Evolutionary conservation across 768 basidiomycete species (phyloP), one percentile per base, ranked within the genome.

Genomic region (Suillus spraguei): DNA sequence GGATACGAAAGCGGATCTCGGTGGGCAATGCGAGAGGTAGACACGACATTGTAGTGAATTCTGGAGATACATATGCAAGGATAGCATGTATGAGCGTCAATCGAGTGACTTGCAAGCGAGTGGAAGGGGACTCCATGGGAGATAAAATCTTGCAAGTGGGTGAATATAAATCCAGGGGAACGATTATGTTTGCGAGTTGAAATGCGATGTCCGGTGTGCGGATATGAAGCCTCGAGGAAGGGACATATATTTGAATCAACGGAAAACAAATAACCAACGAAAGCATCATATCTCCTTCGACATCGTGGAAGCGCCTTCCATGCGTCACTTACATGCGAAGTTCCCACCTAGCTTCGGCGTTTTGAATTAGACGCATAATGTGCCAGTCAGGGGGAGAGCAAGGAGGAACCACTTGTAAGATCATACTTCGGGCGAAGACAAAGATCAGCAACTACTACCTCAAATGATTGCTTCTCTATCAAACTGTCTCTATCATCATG

Each of bases 1-100:
- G 84, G 64, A 88, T 81, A 67, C 81, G 67, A 42, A 85, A 76
- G 49, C 86, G 78, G n/a, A 87, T 65, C 64, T 88, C 87, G 24
- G 79, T 66, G 17, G 86, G 86, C 24, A 87, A 72, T 20, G 68
- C 61, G 0, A 68, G 56, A 50, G 70, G 63, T 35, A 76, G 65
- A 13, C 55, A 1, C 39, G 66, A 67, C 67, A 80, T 71, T 5
- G 70, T 64, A 54, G 71, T 74, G 67, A 86, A 68, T 69, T 83
- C 74, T 10, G 79, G 79, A 44, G 85, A 83, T 28, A 82, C 62
- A 62, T 77, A 67, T 20, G 85, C 82, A 64, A 88, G 83, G 60
- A 81, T 71, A 20, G 86, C 80, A 64, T 88, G 85, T 66, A 81
- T 77, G 55, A 88, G 80, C 5, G 77, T 74, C 0, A 79, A 79